Percentiles rank a stretch among this genome's conserved stretches.
Evolutionary conservation across 2,329 filamentous ascomycete genomes (phyloP).

Genomic region (Alternaria triticimaculans): DNA sequence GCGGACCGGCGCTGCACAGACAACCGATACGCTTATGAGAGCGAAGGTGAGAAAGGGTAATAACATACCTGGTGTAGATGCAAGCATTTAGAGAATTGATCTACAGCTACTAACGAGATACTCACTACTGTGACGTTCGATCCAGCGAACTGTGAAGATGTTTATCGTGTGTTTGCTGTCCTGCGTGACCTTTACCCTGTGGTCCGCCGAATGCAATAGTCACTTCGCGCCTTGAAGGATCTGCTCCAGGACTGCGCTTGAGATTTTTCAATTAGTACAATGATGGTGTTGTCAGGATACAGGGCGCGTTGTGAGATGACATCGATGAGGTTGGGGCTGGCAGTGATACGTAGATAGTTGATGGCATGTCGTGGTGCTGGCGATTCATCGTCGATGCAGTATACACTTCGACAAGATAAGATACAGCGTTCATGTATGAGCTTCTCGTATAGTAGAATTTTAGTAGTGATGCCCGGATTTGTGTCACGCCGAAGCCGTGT

Average conservation of each 20-base stretch:
- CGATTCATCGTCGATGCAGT: background rate
- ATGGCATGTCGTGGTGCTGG: background rate
- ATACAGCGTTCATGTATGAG: background rate
- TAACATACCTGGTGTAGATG: background rate
- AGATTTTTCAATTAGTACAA: background rate
- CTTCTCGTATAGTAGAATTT: background rate
- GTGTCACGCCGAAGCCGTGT: background rate
- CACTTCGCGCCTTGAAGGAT: background rate
- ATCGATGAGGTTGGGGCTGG: background rate
- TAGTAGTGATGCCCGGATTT: background rate
- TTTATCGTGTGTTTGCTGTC: background rate
- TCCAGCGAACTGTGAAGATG: background rate
- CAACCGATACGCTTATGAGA: background rate
- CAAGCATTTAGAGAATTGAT: fast-evolving
- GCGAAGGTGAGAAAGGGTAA: background rate
- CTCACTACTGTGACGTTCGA: background rate
- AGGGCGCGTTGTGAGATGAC: background rate
- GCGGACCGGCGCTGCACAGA: background rate
- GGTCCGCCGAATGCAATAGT: background rate
- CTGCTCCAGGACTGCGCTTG: background rate
- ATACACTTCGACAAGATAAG: background rate
- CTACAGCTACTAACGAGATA: background rate
- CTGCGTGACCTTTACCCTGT: background rate
- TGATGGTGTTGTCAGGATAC: background rate
- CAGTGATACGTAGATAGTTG: background rate